Evolutionary conservation across 202 grass and related monocot genomes (phyloP).

Genomic region (Brachypodium distachyon): DNA sequence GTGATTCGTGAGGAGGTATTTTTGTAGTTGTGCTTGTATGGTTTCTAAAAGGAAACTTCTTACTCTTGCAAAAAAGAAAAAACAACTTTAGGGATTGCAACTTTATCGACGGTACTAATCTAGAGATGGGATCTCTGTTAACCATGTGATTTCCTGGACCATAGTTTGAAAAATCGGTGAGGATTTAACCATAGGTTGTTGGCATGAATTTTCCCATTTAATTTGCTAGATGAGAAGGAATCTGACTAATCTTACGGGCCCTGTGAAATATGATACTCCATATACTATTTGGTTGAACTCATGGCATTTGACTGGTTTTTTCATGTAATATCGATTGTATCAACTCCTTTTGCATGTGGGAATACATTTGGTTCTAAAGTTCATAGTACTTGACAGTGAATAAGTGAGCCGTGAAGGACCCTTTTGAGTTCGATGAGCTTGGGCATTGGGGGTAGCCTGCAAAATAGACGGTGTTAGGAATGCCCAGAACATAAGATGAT

Average conservation of each 20-base stretch:
- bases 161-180: background rate
- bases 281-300: background rate
- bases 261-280: background rate
- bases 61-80: background rate
- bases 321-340: background rate
- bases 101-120: background rate
- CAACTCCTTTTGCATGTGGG: background rate
- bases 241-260: background rate
- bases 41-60: background rate
- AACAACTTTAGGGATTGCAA: background rate
- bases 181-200: background rate
- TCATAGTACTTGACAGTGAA: background rate
- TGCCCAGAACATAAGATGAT: background rate
- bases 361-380: conserved; percentile 1
- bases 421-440: background rate
- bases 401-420: background rate
- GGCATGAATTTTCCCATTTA: background rate
- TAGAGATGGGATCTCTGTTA: conserved; percentile 1
- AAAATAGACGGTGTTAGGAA: background rate
- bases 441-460: background rate
- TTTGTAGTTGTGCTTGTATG: background rate
- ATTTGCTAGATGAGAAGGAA: background rate
- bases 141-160: background rate
- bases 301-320: background rate
- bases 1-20: background rate